These are phyloP conservation scores for Pythium sukuiense DNA, from an alignment of 352 stramenopile species.

Conservation along the genomic window DNA sequence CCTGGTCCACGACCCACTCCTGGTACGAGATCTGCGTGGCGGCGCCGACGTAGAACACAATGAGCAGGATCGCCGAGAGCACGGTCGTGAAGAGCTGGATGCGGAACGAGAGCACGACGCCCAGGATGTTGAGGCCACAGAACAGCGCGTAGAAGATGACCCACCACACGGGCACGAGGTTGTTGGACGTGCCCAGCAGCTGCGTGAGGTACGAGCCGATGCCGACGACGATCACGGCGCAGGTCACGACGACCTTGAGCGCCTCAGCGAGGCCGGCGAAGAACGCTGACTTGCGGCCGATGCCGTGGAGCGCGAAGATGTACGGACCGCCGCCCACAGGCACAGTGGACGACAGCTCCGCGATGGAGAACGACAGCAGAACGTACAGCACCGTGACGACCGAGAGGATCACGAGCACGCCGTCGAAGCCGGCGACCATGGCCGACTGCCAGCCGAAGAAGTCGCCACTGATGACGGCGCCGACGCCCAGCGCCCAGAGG, in stretches of 20 bases:
- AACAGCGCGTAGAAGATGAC: conserved; percentile 58
- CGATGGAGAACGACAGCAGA: conserved; percentile 70
- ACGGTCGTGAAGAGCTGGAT: conserved; percentile 57
- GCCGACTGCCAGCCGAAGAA: conserved; percentile 76
- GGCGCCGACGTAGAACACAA: conserved; percentile 63
- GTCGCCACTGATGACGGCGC: conserved; percentile 65
- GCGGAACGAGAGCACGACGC: conserved; percentile 59
- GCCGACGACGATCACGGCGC: conserved; percentile 44
- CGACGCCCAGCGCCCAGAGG: conserved; percentile 66
- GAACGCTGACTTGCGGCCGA: conserved; percentile 50
- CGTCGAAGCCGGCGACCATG: conserved; percentile 63
- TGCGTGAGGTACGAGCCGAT: conserved; percentile 65
- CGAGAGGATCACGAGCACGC: conserved; percentile 54
- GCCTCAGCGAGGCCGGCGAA: conserved; percentile 65
- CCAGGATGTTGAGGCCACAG: conserved; percentile 56
- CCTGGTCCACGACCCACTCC: conserved; percentile 48
- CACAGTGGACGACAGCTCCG: conserved; percentile 61
- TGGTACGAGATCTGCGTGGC: conserved; percentile 51
- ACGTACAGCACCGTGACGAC: conserved; percentile 71
- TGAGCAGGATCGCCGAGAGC: conserved; percentile 45
- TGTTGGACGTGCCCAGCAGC: conserved; percentile 41
- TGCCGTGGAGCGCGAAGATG: conserved; percentile 62
- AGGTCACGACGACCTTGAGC: conserved; percentile 61
- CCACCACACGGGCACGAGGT: conserved; percentile 55
- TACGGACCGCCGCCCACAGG: conserved; percentile 65